Base-by-base conservation (phyloP, 257 asterid species). In the Penstemon eatonii region DNA sequence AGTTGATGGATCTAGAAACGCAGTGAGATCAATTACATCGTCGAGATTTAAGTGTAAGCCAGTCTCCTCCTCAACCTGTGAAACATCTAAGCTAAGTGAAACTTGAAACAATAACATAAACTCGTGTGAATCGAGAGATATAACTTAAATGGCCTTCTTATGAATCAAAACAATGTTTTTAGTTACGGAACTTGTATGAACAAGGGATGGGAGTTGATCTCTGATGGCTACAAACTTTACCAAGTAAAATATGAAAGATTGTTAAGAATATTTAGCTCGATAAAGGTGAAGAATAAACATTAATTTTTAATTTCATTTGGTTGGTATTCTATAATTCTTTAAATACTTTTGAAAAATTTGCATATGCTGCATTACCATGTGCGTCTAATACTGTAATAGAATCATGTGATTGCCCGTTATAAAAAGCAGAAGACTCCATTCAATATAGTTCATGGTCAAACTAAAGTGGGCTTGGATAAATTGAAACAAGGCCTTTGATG, bases 11-110 rank as follows among this genome's bases (percentile, higher is more conserved):
- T 87, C 81, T 5, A 92, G 85, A 65, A 92, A 83, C 54, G 88
- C 89, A 50, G 98, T 92, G 71, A 92, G 98, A 78, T 92, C 89
- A 6, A 89, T 69, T 67, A 92, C 75, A 64, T 89, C 95, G 60
- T 85, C 79, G 36, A 79, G 79, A 71, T 81, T 87, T 69, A 92
- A 73, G 70, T 81, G 82, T 73, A 92, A 79, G 47, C 96, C 98
- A 13, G 84, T 92, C 83, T 92, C 98, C 83, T 92, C 96, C 80
- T 89, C 90, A 59, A 92, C 98, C 98, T 89, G 88, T 74, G 66
- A 56, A n/a, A 60, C 39, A 59, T 69, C 61, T 33, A 33, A 75
- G 63, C 45, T 63, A 44, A 61, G 59, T 63, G 67, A 69, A 65
- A 55, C 36, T 8, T 57, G 51, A 52, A 43, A 40, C 46, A 36